phyloP scores from a whole-genome alignment of 2,329 filamentous ascomycete species.

The Exserohilum turcica region DNA sequence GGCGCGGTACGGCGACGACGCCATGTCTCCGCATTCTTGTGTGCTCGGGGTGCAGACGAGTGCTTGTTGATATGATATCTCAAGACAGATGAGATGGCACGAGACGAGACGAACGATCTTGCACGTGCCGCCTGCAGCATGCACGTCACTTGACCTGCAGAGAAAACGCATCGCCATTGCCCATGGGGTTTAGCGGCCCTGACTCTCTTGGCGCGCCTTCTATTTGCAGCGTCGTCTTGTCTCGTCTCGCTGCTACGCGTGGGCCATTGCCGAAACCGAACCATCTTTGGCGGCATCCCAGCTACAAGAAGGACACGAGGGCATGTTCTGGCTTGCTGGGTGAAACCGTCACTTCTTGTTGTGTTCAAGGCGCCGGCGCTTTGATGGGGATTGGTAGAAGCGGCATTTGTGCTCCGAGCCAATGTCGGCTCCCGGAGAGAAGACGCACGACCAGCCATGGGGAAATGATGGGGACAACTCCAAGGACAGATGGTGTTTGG shows the following conservation, averaged over 20 bases:
- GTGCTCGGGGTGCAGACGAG: background rate
- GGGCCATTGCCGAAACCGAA: background rate
- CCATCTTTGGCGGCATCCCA: background rate
- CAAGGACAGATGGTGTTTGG: no score
- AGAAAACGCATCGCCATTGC: constrained; percentile 1
- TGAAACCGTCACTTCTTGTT: no score
- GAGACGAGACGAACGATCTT: background rate
- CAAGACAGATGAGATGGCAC: constrained; percentile 1
- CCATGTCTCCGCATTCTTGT: background rate
- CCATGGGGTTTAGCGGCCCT: constrained; percentile 9
- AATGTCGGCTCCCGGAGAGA: no score
- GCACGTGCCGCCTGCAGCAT: constrained; percentile 2
- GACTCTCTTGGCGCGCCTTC: constrained; percentile 5
- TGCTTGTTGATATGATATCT: background rate
- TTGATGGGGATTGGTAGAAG: no score
- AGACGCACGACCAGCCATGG: no score
- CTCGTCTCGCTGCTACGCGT: background rate
- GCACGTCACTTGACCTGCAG: constrained; percentile 16
- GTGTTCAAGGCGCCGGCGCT: no score
- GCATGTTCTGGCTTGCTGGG: no score
- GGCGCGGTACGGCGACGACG: background rate
- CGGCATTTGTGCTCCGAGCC: no score
- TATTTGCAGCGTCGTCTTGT: constrained; percentile 3
- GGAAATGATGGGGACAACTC: no score
- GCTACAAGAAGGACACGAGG: no score